phyloP scores from a whole-genome alignment of 2,329 filamentous ascomycete genomes.

The Alternaria conjuncta region DNA sequence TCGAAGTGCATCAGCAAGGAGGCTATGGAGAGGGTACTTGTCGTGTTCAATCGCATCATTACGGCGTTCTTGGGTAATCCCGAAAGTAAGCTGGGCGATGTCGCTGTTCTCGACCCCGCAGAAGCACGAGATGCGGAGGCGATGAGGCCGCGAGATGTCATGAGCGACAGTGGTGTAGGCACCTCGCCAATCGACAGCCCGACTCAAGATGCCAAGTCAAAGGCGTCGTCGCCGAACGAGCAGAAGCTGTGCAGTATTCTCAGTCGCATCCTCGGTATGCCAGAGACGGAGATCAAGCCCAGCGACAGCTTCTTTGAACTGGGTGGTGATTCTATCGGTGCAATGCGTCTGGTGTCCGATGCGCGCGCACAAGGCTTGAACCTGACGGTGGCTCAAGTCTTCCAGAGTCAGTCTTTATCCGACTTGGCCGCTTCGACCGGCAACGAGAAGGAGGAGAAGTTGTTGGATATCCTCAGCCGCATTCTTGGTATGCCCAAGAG shows the following conservation, averaged over 20 bases:
- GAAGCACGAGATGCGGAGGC: conserved; percentile 37
- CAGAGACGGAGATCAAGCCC: conserved; percentile 43
- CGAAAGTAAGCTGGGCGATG: conserved; percentile 38
- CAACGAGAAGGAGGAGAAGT: conserved; percentile 39
- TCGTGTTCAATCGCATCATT: conserved; percentile 60
- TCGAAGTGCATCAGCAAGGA: conserved; percentile 62
- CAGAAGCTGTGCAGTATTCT: conserved; percentile 34
- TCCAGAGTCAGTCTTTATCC: conserved; percentile 51
- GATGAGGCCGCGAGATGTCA: conserved; percentile 29
- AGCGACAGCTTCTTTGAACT: conserved; percentile 54
- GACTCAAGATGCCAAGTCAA: neutral
- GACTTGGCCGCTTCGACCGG: conserved; percentile 61
- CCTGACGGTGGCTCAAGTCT: conserved; percentile 54
- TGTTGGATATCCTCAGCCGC: conserved; percentile 34
- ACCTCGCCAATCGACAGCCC: conserved; percentile 17
- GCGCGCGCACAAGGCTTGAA: conserved; percentile 44
- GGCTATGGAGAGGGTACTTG: conserved; percentile 61
- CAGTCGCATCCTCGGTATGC: conserved; percentile 36
- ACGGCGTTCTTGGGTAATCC: conserved; percentile 56
- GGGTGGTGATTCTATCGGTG: conserved; percentile 55
- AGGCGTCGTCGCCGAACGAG: conserved; percentile 32
- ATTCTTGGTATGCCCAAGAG: conserved; percentile 38
- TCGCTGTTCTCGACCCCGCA: conserved; percentile 35
- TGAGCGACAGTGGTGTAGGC: conserved; percentile 30
- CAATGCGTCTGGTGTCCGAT: conserved; percentile 54